A percentile compares a stretch with the other conserved stretches of the same genome.
Conservation (phyloP, 2,329 filamentous ascomycete genomes). For the Coniochaeta pulveracea region DNA sequence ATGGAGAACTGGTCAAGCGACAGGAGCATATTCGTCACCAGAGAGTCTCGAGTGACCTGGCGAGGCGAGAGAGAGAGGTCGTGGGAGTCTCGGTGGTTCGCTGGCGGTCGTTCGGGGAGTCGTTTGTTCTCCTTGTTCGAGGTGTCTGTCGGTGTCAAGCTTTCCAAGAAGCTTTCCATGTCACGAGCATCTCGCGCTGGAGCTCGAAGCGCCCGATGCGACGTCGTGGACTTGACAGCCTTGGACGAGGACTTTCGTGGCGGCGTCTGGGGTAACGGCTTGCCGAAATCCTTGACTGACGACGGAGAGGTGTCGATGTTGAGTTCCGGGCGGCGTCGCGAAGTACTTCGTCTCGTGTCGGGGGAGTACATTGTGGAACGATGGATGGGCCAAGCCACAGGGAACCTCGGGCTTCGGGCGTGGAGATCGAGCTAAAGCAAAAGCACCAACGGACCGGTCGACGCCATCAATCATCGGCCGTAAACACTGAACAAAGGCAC, state of each 20-base stretch:
- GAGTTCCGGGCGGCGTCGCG: conserved; percentile 22
- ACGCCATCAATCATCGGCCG: too few species aligned
- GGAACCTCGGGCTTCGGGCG: too few species aligned
- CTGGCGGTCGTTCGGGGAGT: conserved; percentile 16
- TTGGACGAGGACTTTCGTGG: conserved; percentile 14
- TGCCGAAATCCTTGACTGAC: conserved; percentile 7
- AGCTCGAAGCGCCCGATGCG: conserved; percentile 19
- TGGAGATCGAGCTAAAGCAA: too few species aligned
- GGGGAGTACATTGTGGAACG: conserved; percentile 2
- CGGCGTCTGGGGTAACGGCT: conserved; percentile 17
- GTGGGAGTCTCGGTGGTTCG: conserved; percentile 55
- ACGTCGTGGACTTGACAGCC: conserved; percentile 21
- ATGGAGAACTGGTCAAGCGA: conserved; percentile 78
- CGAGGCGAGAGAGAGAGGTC: conserved; percentile 72
- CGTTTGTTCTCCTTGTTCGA: conserved; percentile 21
- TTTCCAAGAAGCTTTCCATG: conserved; percentile 25
- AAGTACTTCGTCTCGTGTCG: conserved; percentile 7
- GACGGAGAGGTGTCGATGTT: conserved; percentile 21
- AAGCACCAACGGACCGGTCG: too few species aligned
- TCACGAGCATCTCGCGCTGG: conserved; percentile 16
- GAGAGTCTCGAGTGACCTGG: conserved; percentile 73
- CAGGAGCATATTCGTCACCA: conserved; percentile 91
- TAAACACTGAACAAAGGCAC: too few species aligned
- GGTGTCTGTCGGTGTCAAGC: conserved; percentile 26
- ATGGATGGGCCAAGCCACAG: too few species aligned